Evolutionary conservation across 1,139 yeast genomes (phyloP), one percentile per base, ranked within the genome.

Genomic region (Wickerhamomyces sp.): DNA sequence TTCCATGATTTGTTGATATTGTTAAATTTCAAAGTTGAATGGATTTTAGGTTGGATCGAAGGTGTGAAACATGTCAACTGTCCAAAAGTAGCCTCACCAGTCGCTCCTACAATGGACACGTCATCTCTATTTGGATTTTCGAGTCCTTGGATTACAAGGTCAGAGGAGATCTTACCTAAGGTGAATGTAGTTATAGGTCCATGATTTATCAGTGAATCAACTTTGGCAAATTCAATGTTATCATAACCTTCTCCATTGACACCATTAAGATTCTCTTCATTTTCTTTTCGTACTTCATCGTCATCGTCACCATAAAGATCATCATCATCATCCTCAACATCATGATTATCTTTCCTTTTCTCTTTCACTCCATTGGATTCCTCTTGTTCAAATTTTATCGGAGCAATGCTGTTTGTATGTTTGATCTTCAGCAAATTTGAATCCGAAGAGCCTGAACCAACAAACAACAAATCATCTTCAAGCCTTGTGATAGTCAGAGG

Each of bases 1-100:
- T 86, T 81, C 85, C 91, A 82, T 55, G 87, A 72, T 46, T 85
- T 75, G 40, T 83, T 79, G 23, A 85, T 77, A 46, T 85, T 80
- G 2, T 83, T 76, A 40, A 89, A 88, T 33, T 79, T 78, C 30
- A 89, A 64, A 0, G 93, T 78, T 6, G 86, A 74, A 34, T 77
- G 75, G 26, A 87, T 77, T 0, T 53, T 53, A 1, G 89, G 89
- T 44, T 78, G 78, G 8, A 82, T 67, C 10, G 79, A 68, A 8
- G 86, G 86, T 11, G 75, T 68, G 31, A 81, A 64, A 8, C 83
- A 67, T 24, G 82, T 75, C 25, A 89, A 49, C 28, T 72, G 68
- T 8, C 82, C 72, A 14, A 72, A 68, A 1, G 55, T 49, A 15
- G 73, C 79, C 13, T 76, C 66, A 1, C 96, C 96, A 1, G 84